Evolutionary conservation across 108 stramenopile species (phyloP).

Genomic region (Nitzschia sp.): DNA sequence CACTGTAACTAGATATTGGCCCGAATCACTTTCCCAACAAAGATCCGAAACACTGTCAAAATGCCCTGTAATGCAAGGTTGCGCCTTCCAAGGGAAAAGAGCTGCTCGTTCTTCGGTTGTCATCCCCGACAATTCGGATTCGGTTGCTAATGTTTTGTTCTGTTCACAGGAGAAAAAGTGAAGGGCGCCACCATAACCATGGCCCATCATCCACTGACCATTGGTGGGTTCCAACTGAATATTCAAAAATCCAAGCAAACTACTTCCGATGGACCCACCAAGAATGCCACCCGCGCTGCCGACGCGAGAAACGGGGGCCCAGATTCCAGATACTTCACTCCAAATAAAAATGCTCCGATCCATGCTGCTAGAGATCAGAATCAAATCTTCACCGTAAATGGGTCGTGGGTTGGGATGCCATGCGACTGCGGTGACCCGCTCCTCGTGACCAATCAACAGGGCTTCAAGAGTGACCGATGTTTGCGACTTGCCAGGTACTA

Average conservation of each 20-base stretch:
- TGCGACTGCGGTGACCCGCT: conserved; percentile 69
- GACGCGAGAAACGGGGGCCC: conserved; percentile 83
- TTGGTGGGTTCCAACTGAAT: conserved; percentile 43
- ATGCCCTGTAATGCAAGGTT: conserved; percentile 84
- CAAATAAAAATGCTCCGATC: conserved; percentile 85
- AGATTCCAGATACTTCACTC: conserved; percentile 60
- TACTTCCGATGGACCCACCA: conserved; percentile 79
- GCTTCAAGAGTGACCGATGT: conserved; percentile 79
- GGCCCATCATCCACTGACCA: conserved; percentile 67
- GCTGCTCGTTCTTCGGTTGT: conserved; percentile 46
- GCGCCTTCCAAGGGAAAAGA: conserved; percentile 62
- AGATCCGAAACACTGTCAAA: conserved; percentile 75
- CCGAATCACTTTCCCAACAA: conserved; percentile 73
- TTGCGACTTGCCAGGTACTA: conserved; percentile 17
- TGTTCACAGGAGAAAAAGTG: conserved; percentile 49
- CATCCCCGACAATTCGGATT: conserved; percentile 5
- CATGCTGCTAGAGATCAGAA: conserved; percentile 82
- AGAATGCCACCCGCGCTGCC: conserved; percentile 89
- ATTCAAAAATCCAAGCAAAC: conserved; percentile 74
- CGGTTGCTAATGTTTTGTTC: not conserved
- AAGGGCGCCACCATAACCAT: conserved; percentile 85
- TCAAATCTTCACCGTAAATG: conserved; percentile 46
- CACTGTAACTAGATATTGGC: conserved; percentile 77
- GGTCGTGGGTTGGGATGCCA: conserved; percentile 59
- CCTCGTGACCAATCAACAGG: conserved; percentile 85